phyloP scores from a whole-genome alignment of 2,329 filamentous ascomycete species.

The Ophiostoma pallidulum region DNA sequence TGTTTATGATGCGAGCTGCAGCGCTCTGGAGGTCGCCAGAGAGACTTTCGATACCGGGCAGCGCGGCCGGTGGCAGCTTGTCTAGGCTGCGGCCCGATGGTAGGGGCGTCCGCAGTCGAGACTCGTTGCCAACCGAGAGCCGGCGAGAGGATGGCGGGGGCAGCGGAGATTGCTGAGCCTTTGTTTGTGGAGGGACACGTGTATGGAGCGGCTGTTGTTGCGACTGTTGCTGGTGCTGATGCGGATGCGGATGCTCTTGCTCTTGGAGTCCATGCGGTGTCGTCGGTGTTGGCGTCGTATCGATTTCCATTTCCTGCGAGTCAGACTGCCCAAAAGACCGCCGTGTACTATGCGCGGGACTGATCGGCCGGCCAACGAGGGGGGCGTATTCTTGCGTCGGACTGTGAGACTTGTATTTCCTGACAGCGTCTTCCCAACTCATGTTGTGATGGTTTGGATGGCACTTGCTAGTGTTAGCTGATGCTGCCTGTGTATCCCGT shows the following conservation, averaged over 20 bases:
- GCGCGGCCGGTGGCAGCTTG: constrained; percentile 33
- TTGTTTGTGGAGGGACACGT: background rate
- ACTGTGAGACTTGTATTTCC: constrained; percentile 45
- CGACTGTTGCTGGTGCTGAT: background rate
- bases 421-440: constrained; percentile 50
- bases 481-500: too few species aligned
- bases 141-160: constrained; percentile 25
- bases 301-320: constrained; percentile 47
- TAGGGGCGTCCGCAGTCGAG: constrained; percentile 45
- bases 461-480: constrained; percentile 31
- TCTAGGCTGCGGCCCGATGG: constrained; percentile 47
- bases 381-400: constrained; percentile 42
- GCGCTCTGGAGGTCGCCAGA: constrained; percentile 44
- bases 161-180: background rate
- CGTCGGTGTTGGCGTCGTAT: constrained; percentile 27
- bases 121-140: constrained; percentile 30
- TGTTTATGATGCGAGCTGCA: constrained; percentile 36
- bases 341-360: constrained; percentile 30
- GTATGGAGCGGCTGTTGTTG: background rate
- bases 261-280: background rate
- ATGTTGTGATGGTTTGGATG: constrained; percentile 51
- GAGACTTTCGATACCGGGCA: constrained; percentile 42
- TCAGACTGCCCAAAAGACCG: constrained; percentile 33
- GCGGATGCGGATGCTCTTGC: constrained; percentile 6
- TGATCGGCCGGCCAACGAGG: constrained; percentile 25